Evolutionary conservation across 352 stramenopile genomes (phyloP).

Genomic region (Globisporangium barbulae): DNA sequence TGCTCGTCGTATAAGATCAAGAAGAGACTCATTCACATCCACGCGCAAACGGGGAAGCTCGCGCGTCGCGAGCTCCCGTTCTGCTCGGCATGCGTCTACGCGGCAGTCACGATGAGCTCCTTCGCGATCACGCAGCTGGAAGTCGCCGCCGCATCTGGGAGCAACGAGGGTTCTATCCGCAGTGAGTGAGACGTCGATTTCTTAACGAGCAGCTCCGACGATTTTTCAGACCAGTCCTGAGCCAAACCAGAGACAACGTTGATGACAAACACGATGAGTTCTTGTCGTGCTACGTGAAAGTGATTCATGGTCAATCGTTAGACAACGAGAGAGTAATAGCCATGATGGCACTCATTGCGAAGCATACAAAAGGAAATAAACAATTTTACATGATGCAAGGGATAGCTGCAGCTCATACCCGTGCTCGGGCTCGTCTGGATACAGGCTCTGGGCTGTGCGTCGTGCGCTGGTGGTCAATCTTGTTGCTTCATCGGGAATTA

Average conservation of each 20-base stretch:
- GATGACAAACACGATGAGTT: neutral
- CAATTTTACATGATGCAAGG: neutral
- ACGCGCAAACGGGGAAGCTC: conserved; percentile 15
- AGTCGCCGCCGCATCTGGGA: neutral
- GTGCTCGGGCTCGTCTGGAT: neutral
- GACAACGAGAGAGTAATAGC: neutral
- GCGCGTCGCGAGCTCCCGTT: conserved; percentile 20
- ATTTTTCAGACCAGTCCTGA: neutral
- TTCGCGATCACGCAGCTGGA: conserved; percentile 22
- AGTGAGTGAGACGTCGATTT: neutral
- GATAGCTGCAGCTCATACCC: neutral
- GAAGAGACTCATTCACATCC: conserved; percentile 22
- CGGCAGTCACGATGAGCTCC: conserved; percentile 18
- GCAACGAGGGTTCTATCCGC: neutral
- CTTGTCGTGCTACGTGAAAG: neutral
- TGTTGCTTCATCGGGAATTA: neutral
- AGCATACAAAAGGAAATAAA: neutral
- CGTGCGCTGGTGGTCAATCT: neutral
- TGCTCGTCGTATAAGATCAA: conserved; percentile 26
- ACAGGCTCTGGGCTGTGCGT: neutral
- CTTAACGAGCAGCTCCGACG: neutral
- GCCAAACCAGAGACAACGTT: neutral
- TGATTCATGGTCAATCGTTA: neutral
- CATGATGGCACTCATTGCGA: neutral
- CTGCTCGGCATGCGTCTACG: conserved; percentile 21